Percentiles rank a stretch among this genome's conserved stretches.
Conservation (phyloP, 139 green algal genomes). For the Chlorella sp. region DNA sequence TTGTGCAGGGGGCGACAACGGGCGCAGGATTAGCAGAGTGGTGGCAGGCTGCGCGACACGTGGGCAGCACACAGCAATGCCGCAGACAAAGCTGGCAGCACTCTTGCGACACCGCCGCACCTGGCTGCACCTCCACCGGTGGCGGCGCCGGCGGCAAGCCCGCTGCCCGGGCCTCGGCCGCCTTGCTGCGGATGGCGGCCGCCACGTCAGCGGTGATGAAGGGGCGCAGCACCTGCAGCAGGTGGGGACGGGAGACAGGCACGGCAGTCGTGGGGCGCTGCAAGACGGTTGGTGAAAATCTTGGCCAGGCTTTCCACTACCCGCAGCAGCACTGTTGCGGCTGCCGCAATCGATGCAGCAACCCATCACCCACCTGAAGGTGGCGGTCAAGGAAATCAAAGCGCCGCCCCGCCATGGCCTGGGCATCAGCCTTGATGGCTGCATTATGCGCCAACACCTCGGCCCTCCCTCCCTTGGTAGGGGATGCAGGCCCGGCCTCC, state of each 20-base stretch:
- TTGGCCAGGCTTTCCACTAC: no score
- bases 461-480: neutral
- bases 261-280: neutral
- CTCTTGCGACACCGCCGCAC: neutral
- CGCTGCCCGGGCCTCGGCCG: neutral
- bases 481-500: neutral
- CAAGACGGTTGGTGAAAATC: no score
- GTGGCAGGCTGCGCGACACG: no score
- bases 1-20: no score
- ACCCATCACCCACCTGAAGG: constrained; percentile 42
- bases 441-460: constrained; percentile 35
- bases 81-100: no score
- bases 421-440: neutral
- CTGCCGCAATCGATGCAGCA: no score
- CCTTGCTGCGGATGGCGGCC: constrained; percentile 19
- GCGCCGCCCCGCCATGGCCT: constrained; percentile 28
- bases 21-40: no score
- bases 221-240: constrained; percentile 33
- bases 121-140: constrained; percentile 47
- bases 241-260: neutral
- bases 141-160: neutral
- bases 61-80: no score
- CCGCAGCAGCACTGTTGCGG: no score
- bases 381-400: constrained; percentile 56
- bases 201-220: constrained; percentile 60